Base-by-base conservation (phyloP, 1,284 basidiomycete genomes). In the Xerocomus nothofagi region DNA sequence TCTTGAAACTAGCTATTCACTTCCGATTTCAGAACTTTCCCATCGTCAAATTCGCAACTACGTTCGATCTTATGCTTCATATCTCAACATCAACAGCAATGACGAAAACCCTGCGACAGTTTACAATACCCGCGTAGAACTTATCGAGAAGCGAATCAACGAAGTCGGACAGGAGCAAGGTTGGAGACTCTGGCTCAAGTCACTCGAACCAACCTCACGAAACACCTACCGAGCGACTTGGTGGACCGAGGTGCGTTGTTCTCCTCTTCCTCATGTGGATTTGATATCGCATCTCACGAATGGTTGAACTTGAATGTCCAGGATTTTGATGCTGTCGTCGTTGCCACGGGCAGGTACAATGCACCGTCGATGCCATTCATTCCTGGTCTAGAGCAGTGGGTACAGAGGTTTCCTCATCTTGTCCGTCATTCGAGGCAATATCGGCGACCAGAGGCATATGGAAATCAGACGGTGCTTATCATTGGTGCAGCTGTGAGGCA, bases 121-220 rank as follows among this genome's bases (percentile, higher is more conserved):
- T 1, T 79, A 74, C 60, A 73, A 76, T 56, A 80, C 79, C 1
- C 72, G 78, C 0, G 77, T 80, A 0, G 78, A 80, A 55, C 66
- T 60, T 3, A 67, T 73, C 8, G 67, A 74, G 45, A 78, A 78
- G 51, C 60, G 62, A 5, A 56, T 69, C 21, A 63, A 68, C 44
- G 54, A 60, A 3, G 48, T 52, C 3, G 68, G 67, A 0, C 44
- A 64, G 39, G 63, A 70, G n/a, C 61, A 56, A 33, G 73, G 70
- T 20, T 79, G 66, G 77, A 71, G 60, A 6, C 57, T 71, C 30
- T 72, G 67, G 43, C 56, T 69, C 20, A 73, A 69, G 58, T 59
- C 58, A 12, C 59, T 74, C 1, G 62, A 62, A 18, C 49, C 54
- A 30, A 57, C 54, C 14, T 60, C 58, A 23, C 32, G 45, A 15